Conservation (phyloP, 2,329 filamentous ascomycete species). For the Exophiala sp. region DNA sequence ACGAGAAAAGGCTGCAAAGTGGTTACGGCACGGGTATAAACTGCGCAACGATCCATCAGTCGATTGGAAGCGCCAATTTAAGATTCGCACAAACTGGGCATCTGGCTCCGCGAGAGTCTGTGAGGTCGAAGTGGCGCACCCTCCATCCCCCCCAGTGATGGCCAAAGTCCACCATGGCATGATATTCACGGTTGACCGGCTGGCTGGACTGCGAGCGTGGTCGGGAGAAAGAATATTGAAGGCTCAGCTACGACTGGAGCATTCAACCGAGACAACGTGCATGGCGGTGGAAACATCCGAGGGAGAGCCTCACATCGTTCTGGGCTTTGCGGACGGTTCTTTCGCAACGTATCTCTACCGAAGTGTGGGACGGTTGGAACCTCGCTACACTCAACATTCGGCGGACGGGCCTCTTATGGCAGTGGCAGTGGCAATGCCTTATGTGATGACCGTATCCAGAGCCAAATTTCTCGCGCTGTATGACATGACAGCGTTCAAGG, state of each 20-base stretch:
- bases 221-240: constrained; percentile 59
- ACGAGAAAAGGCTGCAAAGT: constrained; percentile 53
- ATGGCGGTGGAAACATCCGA: constrained; percentile 56
- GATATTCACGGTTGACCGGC: constrained; percentile 67
- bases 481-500: constrained; percentile 47
- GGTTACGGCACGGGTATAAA: constrained; percentile 56
- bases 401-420: constrained; percentile 59
- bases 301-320: constrained; percentile 52
- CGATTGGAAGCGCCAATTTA: constrained; percentile 87
- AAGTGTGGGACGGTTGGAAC: constrained; percentile 26
- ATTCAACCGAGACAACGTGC: constrained; percentile 49
- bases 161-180: constrained; percentile 72
- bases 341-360: constrained; percentile 60
- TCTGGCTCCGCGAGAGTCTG: constrained; percentile 72
- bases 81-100: constrained; percentile 84
- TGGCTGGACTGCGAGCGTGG: constrained; percentile 71
- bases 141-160: constrained; percentile 56
- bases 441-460: constrained; percentile 70
- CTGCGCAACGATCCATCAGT: constrained; percentile 48
- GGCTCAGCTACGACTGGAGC: constrained; percentile 40
- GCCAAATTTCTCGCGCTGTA: constrained; percentile 72
- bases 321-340: constrained; percentile 67
- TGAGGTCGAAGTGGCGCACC: constrained; percentile 61
- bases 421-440: constrained; percentile 67
- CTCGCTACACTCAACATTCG: constrained; percentile 48